These are phyloP conservation scores for Knoxdaviesia proteae DNA, from an alignment of 2,329 filamentous ascomycete species.

Conservation along the genomic window DNA sequence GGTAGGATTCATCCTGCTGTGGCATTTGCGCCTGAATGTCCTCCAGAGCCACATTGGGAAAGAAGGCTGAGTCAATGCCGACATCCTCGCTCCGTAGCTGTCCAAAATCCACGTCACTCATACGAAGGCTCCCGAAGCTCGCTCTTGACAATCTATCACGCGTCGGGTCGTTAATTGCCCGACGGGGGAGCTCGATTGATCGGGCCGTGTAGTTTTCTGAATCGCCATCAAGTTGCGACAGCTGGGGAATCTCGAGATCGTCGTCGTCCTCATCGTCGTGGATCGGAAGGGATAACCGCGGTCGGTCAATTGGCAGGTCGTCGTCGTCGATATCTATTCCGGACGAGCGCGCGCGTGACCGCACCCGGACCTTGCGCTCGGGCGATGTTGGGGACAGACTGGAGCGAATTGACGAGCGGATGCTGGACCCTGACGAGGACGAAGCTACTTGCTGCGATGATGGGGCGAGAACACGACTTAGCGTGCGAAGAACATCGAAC, in stretches of 20 bases:
- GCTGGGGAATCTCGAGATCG: constrained; percentile 29
- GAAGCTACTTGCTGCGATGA: constrained; percentile 20
- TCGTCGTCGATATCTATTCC: constrained; percentile 23
- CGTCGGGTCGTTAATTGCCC: constrained; percentile 25
- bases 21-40: constrained; percentile 13
- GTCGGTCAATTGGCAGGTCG: constrained; percentile 26
- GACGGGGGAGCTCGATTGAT: constrained; percentile 37
- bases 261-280: constrained; percentile 29
- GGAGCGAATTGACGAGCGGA: too few species aligned
- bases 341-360: too few species aligned
- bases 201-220: constrained; percentile 31
- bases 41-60: constrained; percentile 22
- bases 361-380: constrained; percentile 2
- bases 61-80: constrained; percentile 28
- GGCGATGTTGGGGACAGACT: constrained; percentile 15
- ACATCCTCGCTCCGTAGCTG: constrained; percentile 18
- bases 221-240: constrained; percentile 35
- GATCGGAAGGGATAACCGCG: constrained; percentile 33
- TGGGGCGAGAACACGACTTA: constrained; percentile 33
- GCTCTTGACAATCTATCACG: constrained; percentile 25
- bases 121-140: constrained; percentile 29
- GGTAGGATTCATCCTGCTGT: too few species aligned
- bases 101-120: constrained; percentile 28
- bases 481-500: constrained; percentile 27
- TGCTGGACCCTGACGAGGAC: constrained; percentile 22